Percentiles rank a stretch among this genome's conserved stretches.
Conservation (phyloP, 345 rosid genomes). For the Syzygium oleosum region DNA sequence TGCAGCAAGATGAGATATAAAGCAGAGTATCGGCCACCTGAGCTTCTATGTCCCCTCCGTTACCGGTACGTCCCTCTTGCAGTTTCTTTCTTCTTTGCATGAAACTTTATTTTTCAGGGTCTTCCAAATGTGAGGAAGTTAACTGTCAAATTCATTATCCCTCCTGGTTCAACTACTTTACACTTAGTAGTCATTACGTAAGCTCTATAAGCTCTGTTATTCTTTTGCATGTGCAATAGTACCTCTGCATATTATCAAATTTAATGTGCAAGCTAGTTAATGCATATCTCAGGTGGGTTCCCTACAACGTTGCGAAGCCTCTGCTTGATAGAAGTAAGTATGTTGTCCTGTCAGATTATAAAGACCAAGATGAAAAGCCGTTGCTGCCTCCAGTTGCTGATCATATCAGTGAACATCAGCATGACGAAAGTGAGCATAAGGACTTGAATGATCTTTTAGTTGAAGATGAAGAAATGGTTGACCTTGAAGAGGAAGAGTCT, state of each 20-base stretch:
- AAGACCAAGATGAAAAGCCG: conserved; percentile 27
- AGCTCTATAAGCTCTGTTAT: background rate
- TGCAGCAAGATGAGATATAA: conserved; percentile 98
- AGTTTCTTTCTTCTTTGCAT: background rate
- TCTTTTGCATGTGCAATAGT: background rate
- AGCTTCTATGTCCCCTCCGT: conserved; percentile 93
- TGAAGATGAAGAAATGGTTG: conserved; percentile 40
- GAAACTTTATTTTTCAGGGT: background rate
- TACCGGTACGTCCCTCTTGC: conserved; percentile 51
- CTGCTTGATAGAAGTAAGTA: conserved; percentile 68
- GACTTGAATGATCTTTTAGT: conserved; percentile 23
- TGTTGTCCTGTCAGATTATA: conserved; percentile 57
- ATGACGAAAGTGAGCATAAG: conserved; percentile 27
- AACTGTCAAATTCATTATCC: background rate
- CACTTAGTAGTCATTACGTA: background rate
- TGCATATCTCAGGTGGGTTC: conserved; percentile 76
- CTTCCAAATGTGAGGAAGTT: background rate
- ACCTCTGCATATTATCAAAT: background rate
- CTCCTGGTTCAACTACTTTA: background rate
- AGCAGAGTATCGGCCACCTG: conserved; percentile 88
- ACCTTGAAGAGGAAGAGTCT: conserved; percentile 30
- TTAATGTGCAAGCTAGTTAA: background rate
- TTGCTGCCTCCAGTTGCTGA: conserved; percentile 24
- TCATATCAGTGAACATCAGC: conserved; percentile 17
- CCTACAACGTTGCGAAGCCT: conserved; percentile 53